phyloP scores from a whole-genome alignment of 2,329 filamentous ascomycete genomes.

The Verticillium longisporum region DNA sequence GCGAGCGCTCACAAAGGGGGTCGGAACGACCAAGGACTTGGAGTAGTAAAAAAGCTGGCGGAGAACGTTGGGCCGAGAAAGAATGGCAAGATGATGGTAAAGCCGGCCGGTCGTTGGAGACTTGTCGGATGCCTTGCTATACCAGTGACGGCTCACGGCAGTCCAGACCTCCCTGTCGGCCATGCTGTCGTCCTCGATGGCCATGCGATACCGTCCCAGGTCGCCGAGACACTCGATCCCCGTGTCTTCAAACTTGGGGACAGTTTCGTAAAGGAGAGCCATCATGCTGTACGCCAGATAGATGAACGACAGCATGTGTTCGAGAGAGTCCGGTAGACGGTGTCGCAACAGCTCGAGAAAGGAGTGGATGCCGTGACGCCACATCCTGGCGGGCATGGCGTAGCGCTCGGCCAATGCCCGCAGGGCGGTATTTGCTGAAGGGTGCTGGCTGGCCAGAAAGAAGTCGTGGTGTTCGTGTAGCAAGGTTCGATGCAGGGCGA shows the following conservation, averaged over 20 bases:
- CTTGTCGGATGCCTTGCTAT: conserved; percentile 71
- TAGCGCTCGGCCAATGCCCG: conserved; percentile 70
- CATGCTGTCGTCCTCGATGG: conserved; percentile 77
- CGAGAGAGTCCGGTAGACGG: conserved; percentile 66
- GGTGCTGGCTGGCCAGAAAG: conserved; percentile 82
- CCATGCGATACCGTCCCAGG: conserved; percentile 77
- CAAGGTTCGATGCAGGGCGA: conserved; percentile 73
- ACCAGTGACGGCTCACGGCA: conserved; percentile 75
- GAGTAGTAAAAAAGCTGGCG: conserved; percentile 68
- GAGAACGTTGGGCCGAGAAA: conserved; percentile 62
- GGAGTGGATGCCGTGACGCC: conserved; percentile 84
- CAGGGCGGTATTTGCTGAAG: conserved; percentile 63
- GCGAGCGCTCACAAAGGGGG: conserved; percentile 60
- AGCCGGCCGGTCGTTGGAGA: conserved; percentile 69
- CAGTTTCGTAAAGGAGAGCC: conserved; percentile 77
- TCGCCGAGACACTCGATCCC: conserved; percentile 95
- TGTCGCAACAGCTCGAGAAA: conserved; percentile 74
- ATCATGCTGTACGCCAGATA: conserved; percentile 89
- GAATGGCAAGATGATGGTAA: conserved; percentile 81
- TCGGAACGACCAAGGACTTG: conserved; percentile 61
- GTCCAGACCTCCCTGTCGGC: conserved; percentile 76
- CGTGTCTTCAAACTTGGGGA: conserved; percentile 74
- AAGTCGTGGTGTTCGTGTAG: conserved; percentile 82
- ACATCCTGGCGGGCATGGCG: conserved; percentile 88
- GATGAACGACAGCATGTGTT: conserved; percentile 89